phyloP scores from a whole-genome alignment of 2,329 filamentous ascomycete species.

The Sarocladium kiliense region DNA sequence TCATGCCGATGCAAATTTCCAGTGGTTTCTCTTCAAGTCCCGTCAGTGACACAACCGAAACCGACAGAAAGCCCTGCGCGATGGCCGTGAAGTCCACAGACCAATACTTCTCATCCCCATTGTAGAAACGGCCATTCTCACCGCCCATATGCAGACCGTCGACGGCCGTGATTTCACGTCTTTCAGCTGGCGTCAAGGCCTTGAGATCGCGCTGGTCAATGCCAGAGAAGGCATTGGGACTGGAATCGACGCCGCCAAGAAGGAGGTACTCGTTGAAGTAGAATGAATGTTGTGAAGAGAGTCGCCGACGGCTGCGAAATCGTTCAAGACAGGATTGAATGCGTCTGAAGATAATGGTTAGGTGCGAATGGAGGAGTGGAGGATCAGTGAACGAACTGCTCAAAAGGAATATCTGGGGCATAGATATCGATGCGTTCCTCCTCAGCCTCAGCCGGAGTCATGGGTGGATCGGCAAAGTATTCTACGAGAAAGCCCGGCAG shows the following conservation, averaged over 20 bases:
- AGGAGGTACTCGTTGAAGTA: constrained; percentile 77
- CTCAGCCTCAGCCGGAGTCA: constrained; percentile 63
- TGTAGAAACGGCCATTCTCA: constrained; percentile 42
- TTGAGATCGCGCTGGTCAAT: constrained; percentile 49
- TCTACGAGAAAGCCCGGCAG: constrained; percentile 34
- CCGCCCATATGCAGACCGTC: constrained; percentile 44
- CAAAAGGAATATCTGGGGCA: constrained; percentile 54
- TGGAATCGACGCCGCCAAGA: constrained; percentile 72
- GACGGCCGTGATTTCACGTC: constrained; percentile 58
- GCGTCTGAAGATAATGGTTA: constrained; percentile 44
- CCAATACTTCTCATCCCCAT: constrained; percentile 52
- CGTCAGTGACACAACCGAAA: constrained; percentile 47
- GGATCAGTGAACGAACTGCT: constrained; percentile 35
- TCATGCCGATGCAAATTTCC: constrained; percentile 55
- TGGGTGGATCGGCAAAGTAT: constrained; percentile 72
- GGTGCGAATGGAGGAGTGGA: neutral
- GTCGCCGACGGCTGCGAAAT: constrained; percentile 70
- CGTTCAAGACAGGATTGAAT: constrained; percentile 82
- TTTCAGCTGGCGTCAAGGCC: constrained; percentile 53
- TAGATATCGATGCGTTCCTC: constrained; percentile 65
- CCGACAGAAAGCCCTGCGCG: constrained; percentile 72
- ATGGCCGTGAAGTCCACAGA: constrained; percentile 76
- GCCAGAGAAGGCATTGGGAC: constrained; percentile 50
- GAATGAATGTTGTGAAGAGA: constrained; percentile 55
- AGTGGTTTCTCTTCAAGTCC: constrained; percentile 51